Evolutionary conservation across 2,329 filamentous ascomycete species (phyloP).

Genomic region (Albifimbria verrucaria): DNA sequence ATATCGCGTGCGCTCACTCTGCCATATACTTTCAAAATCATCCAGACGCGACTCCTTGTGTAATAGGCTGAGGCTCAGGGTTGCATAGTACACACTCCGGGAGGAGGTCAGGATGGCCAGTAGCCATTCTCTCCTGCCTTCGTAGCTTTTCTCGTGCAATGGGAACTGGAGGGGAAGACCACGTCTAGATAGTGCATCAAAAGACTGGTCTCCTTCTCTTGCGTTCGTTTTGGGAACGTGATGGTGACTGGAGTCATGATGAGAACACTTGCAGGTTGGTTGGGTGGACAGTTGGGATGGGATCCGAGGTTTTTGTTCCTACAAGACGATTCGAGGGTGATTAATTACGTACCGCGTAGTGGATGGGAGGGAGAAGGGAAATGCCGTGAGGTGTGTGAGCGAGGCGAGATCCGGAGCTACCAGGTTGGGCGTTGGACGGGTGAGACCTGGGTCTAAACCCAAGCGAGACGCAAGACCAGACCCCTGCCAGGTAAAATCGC

Average conservation of each 20-base stretch:
- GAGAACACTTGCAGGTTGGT: neutral
- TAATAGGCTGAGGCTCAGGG: conserved; percentile 3
- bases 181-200: conserved; percentile 5
- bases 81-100: conserved; percentile 3
- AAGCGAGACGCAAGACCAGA: too few species aligned
- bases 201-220: conserved; percentile 4
- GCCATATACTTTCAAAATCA: conserved; percentile 3
- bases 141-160: conserved; percentile 1
- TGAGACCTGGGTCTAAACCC: too few species aligned
- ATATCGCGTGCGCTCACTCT: conserved; percentile 3
- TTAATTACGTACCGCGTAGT: too few species aligned
- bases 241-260: conserved; percentile 1
- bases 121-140: conserved; percentile 3
- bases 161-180: conserved; percentile 4
- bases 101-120: conserved; percentile 3
- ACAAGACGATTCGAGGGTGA: too few species aligned
- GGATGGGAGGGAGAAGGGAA: too few species aligned
- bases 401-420: too few species aligned
- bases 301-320: neutral
- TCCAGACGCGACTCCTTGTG: conserved; percentile 4
- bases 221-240: conserved; percentile 4
- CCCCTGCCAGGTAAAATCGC: too few species aligned
- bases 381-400: too few species aligned
- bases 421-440: too few species aligned
- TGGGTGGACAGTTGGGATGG: neutral